A percentile compares a stretch with the other conserved stretches of the same genome.
phyloP scores from a whole-genome alignment of 2,329 filamentous ascomycete species.

The Penicillium sp. region DNA sequence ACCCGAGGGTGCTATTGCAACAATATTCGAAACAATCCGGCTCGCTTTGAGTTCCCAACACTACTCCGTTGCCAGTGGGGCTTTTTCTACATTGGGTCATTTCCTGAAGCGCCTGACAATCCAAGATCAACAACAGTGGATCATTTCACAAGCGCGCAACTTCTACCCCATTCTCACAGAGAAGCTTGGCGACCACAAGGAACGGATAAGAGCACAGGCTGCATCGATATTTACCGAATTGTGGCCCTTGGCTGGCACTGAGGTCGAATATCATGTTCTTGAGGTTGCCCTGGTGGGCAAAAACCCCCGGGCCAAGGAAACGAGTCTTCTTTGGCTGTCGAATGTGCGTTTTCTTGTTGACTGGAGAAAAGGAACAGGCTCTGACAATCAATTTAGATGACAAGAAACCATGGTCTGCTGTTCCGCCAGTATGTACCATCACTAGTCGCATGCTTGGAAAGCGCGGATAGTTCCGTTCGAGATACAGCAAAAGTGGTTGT shows the following conservation, averaged over 20 bases:
- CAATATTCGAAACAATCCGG: slow-evolving; percentile 80
- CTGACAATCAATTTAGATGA: slow-evolving; percentile 60
- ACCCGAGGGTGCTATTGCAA: slow-evolving; percentile 67
- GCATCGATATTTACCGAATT: slow-evolving; percentile 75
- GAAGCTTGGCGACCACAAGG: slow-evolving; percentile 82
- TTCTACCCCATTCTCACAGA: slow-evolving; percentile 77
- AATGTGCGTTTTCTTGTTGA: slow-evolving; percentile 54
- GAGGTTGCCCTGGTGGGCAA: slow-evolving; percentile 76
- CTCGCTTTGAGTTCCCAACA: slow-evolving; percentile 74
- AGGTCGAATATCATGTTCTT: slow-evolving; percentile 78
- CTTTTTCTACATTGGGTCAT: slow-evolving; percentile 85
- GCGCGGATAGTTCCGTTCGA: slow-evolving; percentile 83
- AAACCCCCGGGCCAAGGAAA: slow-evolving; percentile 81
- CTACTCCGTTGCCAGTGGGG: slow-evolving; percentile 74
- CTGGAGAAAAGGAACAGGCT: neutral
- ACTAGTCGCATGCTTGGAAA: slow-evolving; percentile 83
- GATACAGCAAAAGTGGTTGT: slow-evolving; percentile 80
- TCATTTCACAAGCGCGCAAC: slow-evolving; percentile 66
- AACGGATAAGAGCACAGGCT: slow-evolving; percentile 76
- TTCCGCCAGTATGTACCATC: slow-evolving; percentile 81
- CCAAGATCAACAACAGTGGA: slow-evolving; percentile 74
- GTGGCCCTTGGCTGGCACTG: slow-evolving; percentile 66
- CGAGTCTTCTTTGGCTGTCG: slow-evolving; percentile 80
- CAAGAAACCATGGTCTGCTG: slow-evolving; percentile 72
- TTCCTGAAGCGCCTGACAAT: slow-evolving; percentile 81